Percentiles rank a stretch among this genome's conserved stretches.
Evolutionary conservation across 352 stramenopile genomes (phyloP).

Genomic region (Phytopythium montanum): DNA sequence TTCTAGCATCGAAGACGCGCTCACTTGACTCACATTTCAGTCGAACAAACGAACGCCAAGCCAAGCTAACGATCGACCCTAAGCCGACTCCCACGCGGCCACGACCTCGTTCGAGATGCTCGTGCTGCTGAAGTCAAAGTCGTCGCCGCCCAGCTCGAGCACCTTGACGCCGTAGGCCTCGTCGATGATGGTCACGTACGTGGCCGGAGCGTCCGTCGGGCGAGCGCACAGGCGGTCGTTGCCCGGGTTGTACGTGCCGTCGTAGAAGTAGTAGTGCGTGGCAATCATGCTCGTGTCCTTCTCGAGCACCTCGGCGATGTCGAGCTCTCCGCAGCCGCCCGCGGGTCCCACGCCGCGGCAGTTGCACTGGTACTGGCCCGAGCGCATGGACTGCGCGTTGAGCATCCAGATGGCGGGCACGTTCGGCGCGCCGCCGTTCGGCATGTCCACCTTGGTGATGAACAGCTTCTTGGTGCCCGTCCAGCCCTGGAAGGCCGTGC

Average conservation of each 20-base stretch:
- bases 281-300: conserved; percentile 56
- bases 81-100: conserved; percentile 47
- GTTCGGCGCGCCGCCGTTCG: conserved; percentile 31
- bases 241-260: conserved; percentile 44
- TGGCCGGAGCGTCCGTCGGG: conserved; percentile 37
- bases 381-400: conserved; percentile 61
- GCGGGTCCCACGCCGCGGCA: conserved; percentile 58
- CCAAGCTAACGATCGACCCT: too few relatives aligned
- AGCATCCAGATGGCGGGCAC: conserved; percentile 78
- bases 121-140: conserved; percentile 60
- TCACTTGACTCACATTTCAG: background rate
- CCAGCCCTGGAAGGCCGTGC: conserved; percentile 63
- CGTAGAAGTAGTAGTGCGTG: conserved; percentile 84
- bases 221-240: conserved; percentile 62
- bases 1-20: conserved; percentile 2
- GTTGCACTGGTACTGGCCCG: conserved; percentile 81
- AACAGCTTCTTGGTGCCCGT: conserved; percentile 79
- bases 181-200: conserved; percentile 76
- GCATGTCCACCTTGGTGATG: conserved; percentile 64
- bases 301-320: conserved; percentile 71
- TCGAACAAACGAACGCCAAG: too few relatives aligned
- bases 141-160: conserved; percentile 41
- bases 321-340: conserved; percentile 72
- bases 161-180: conserved; percentile 65
- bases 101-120: conserved; percentile 53